Evolutionary conservation across 2,329 filamentous ascomycete species (phyloP).

Genomic region (Alternaria panax): DNA sequence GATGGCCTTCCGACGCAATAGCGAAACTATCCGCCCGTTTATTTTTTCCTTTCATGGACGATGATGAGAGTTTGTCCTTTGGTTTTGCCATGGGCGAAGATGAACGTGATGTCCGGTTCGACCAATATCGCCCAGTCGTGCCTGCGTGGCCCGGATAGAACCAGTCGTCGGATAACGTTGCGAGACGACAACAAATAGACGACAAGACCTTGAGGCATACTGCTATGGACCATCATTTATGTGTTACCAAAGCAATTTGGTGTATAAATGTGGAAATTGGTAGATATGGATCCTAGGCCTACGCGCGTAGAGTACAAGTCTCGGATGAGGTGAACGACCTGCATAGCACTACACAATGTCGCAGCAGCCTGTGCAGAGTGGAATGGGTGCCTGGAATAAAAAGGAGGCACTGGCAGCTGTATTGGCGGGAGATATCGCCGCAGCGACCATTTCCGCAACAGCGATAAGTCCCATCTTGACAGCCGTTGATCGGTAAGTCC

Average conservation of each 20-base stretch:
- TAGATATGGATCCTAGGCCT: not conserved
- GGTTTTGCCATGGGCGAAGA: not conserved
- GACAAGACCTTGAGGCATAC: not conserved
- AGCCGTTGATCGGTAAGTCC: slow-evolving; percentile 37
- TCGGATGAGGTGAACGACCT: not conserved
- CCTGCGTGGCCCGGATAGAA: not conserved
- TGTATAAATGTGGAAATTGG: not conserved
- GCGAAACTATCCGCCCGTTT: not conserved
- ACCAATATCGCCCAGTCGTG: not conserved
- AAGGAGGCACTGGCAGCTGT: slow-evolving; percentile 14
- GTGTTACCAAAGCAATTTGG: not conserved
- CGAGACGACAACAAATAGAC: not conserved
- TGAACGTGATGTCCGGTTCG: not conserved
- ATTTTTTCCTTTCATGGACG: not conserved
- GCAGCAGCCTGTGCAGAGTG: slow-evolving; percentile 15
- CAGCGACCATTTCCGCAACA: slow-evolving; percentile 36
- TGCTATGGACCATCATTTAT: not conserved
- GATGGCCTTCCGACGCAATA: not conserved
- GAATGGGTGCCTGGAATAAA: slow-evolving; percentile 4
- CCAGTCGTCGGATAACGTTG: not conserved
- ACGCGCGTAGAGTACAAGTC: not conserved
- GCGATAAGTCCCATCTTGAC: slow-evolving; percentile 35
- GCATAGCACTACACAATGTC: slow-evolving; percentile 11
- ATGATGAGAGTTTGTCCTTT: not conserved
- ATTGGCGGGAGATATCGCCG: slow-evolving; percentile 34